phyloP scores from a whole-genome alignment of 176 grass and related monocot genomes.

The Thalia dealbata region DNA sequence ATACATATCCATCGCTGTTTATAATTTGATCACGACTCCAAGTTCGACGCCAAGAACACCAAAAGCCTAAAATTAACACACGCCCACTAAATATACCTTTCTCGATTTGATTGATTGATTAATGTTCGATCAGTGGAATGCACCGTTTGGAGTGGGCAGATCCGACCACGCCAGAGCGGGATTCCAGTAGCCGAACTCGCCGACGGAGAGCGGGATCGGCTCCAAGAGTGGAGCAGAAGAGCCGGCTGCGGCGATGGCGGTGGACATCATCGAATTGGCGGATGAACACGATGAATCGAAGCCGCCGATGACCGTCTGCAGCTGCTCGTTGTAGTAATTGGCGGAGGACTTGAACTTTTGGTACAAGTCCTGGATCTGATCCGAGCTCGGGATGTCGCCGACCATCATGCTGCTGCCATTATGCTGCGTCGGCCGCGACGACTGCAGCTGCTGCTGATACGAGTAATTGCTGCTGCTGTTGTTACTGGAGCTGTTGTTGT shows the following conservation, averaged over 20 bases:
- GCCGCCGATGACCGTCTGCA: constrained; percentile 1
- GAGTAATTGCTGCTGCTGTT: not conserved
- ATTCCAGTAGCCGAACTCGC: constrained; percentile 16
- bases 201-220: constrained; percentile 3
- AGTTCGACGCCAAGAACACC: not conserved
- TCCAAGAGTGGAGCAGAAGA: not conserved
- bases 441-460: not conserved
- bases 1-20: not conserved
- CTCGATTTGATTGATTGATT: not conserved
- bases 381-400: constrained; percentile 10
- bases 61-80: not conserved
- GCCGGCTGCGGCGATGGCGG: not conserved
- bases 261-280: not conserved
- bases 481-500: not conserved
- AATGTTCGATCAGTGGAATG: not conserved
- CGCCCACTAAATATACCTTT: not conserved
- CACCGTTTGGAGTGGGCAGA: constrained; percentile 15
- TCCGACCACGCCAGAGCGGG: not conserved
- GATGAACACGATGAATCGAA: not conserved
- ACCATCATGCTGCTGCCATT: not conserved
- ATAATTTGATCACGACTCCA: not conserved
- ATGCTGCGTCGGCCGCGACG: not conserved
- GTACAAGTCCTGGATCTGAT: constrained; percentile 12
- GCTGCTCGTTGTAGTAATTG: constrained; percentile 12
- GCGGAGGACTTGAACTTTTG: constrained; percentile 13